Base-by-base conservation (phyloP, 805 yeast species). In the Scheffersomyces lignosus region DNA sequence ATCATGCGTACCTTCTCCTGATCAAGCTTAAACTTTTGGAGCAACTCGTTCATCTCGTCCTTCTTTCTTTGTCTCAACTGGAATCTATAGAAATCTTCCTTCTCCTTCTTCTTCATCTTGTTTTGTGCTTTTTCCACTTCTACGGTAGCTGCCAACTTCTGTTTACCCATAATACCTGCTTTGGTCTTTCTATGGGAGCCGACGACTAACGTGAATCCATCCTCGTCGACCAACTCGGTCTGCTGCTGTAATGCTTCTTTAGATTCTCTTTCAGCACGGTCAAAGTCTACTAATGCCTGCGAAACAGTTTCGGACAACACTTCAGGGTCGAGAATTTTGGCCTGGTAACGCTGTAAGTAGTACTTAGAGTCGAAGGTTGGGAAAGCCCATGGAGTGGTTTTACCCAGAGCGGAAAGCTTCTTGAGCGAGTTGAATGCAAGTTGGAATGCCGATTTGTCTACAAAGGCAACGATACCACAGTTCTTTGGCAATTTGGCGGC, bases 41-140 rank as follows among this genome's bases (percentile, higher is more conserved):
- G 71, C 55, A 93, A 70, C 37, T 87, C 89, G 56, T 87, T 87
- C 87, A 93, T 88, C 62, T 91, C 96, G 45, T 75, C 78, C 71
- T 93, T 93, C 75, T 90, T 91, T 54, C 80, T 77, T 60, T 93
- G 96, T 63, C 99, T 81, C 49, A 93, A 78, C 69, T 93, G 99
- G 78, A 90, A 93, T 52, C 96, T 75, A 71, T 93, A 93, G 71
- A 93, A 93, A 64, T 95, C 98, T 48, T 77, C 74, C 70, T 90
- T 87, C 52, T 87, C 90, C 56, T 81, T 81, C 61, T 75, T 79
- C 61, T 83, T 80, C 65, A 75, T 70, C 60, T 77, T 83, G 36
- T 70, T 64, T 41, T 65, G 60, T 12, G 66, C 62, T 38, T 62
- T 68, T 2, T 58, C 67, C 38, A 50, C 52, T 45, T 54, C 66